These are phyloP conservation scores for Debaryomyces udenii DNA, from an alignment of 1,139 yeast species.

Conservation along the genomic window DNA sequence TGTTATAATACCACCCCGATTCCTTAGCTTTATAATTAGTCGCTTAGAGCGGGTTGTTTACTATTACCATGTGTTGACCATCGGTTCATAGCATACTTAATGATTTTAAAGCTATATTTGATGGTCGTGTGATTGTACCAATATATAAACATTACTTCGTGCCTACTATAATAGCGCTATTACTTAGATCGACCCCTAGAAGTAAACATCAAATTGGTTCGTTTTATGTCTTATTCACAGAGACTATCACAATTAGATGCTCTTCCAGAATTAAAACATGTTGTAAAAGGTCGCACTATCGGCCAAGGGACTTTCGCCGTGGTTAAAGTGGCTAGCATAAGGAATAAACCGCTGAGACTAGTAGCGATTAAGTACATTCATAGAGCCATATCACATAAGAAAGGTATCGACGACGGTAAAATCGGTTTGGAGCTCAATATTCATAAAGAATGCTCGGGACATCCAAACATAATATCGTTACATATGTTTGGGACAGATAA, in stretches of 20 bases:
- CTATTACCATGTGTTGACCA: no score
- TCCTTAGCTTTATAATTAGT: no score
- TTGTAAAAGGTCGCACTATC: slow-evolving; percentile 29
- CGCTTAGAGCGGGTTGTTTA: no score
- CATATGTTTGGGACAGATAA: slow-evolving; percentile 53
- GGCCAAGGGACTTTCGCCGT: slow-evolving; percentile 28
- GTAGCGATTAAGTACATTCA: slow-evolving; percentile 63
- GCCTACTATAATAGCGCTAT: background rate
- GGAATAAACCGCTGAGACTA: slow-evolving; percentile 26
- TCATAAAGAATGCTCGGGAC: slow-evolving; percentile 58
- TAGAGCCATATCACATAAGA: slow-evolving; percentile 44
- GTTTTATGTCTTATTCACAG: slow-evolving; percentile 5
- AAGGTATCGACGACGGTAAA: slow-evolving; percentile 48
- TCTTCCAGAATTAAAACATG: slow-evolving; percentile 24
- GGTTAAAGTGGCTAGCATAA: slow-evolving; percentile 26
- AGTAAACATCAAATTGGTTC: background rate
- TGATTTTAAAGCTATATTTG: no score
- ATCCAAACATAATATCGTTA: slow-evolving; percentile 58
- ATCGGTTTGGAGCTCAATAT: slow-evolving; percentile 55
- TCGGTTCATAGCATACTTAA: no score
- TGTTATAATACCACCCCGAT: background rate
- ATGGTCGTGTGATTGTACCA: slow-evolving; percentile 6
- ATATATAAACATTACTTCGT: slow-evolving; percentile 2
- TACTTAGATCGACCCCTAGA: background rate
- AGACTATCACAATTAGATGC: slow-evolving; percentile 24